phyloP scores from a whole-genome alignment of 129 eudicot genomes.

The Silybum marianum region DNA sequence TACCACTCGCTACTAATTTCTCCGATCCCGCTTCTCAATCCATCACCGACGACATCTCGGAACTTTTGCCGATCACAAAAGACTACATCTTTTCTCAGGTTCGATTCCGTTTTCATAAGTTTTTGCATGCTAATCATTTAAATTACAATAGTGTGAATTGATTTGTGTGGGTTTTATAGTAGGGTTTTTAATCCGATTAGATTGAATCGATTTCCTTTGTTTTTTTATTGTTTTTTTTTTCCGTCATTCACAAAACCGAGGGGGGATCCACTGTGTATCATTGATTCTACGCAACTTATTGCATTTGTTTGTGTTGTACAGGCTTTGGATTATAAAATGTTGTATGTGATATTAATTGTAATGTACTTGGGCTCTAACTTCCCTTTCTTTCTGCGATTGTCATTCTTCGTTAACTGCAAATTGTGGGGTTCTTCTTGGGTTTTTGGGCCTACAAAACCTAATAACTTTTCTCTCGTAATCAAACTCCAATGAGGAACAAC shows the following conservation, averaged over 20 bases:
- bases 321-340: neutral
- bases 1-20: conserved; percentile 11
- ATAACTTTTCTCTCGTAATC: conserved; percentile 1
- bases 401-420: neutral
- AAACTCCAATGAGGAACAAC: neutral
- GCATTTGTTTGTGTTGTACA: conserved; percentile 18
- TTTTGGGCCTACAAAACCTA: neutral
- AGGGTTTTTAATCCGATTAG: conserved; percentile 12
- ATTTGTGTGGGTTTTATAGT: conserved; percentile 22
- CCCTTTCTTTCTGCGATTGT: neutral
- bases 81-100: conserved; percentile 12
- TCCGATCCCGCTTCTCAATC: conserved; percentile 20
- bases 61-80: conserved; percentile 20
- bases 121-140: conserved; percentile 21
- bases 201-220: conserved; percentile 8
- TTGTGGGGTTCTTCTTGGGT: neutral
- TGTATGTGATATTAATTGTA: neutral
- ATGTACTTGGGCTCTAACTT: conserved; percentile 3
- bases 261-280: conserved; percentile 1
- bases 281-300: neutral
- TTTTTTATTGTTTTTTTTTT: neutral
- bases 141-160: neutral
- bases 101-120: conserved; percentile 3
- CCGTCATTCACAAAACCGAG: neutral
- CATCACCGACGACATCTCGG: neutral